Base-by-base conservation (phyloP, 768 basidiomycete genomes). In the Tulasnella sp. region DNA sequence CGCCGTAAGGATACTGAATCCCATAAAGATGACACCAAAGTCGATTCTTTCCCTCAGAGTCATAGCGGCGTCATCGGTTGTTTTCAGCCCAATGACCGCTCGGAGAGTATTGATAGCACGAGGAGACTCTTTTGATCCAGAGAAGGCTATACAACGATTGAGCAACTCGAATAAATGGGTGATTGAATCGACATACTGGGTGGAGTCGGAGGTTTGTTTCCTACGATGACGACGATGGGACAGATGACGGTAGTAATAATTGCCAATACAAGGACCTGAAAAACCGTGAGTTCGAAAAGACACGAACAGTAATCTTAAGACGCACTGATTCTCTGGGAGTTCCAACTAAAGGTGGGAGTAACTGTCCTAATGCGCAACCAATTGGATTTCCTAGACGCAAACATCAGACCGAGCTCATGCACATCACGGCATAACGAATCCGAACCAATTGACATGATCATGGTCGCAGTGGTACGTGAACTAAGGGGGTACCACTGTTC, bases 401-500 rank as follows among this genome's bases (percentile, higher is more conserved):
- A 15, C 5, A n/a, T 44, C 9, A 27, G n/a, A 6, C 22, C 35
- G 22, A 42, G 12, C 4, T 37, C 28, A 5, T 33, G 45, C 37
- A 19, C 4, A 16, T 22, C 6, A 46, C 7, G 32, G n/a, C 28
- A 6, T 13, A 32, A 32, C 49, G 48, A 32, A 57, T 16, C 29
- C 66, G 20, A 29, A 70, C 73, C 65, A 25, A 77, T 58, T 7
- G 74, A 68, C 46, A 77, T 67, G 32, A 72, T 40, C 74, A 76
- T 76, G n/a, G 76, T 90, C 10, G 83, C 83, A 0, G 86, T 88
- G 2, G 82, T 87, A 35, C 87, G 72, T 12, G 80, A 77, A 53
- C 74, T 69, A 41, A 87, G 65, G 54, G 82, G 77, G 59, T 90
- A 90, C 87, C 87, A 90, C 28, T 66, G 75, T 61, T 90, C 83